These are phyloP conservation scores for Chlamydomonas incerta DNA, from an alignment of 139 green algal species.

Conservation along the genomic window DNA sequence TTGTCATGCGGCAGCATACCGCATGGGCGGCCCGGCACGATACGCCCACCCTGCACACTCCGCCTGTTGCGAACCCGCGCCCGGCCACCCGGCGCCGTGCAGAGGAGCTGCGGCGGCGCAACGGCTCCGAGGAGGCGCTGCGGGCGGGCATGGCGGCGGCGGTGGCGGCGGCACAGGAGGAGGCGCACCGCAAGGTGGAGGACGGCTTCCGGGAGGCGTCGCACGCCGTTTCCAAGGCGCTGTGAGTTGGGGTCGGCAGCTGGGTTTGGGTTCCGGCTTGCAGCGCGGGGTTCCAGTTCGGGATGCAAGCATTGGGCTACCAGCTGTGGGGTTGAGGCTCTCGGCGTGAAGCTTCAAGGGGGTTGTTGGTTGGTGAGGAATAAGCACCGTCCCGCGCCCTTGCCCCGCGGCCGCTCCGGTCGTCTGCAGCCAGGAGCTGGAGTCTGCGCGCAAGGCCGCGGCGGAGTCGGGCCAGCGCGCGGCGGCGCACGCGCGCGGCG, in stretches of 20 bases:
- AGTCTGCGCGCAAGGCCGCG: slow-evolving; percentile 40
- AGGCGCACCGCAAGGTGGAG: slow-evolving; percentile 54
- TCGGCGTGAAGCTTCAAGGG: no score
- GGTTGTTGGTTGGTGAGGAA: no score
- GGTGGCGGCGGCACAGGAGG: slow-evolving; percentile 48
- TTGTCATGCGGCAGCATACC: no score
- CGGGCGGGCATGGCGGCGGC: slow-evolving; percentile 54
- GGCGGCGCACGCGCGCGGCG: not conserved
- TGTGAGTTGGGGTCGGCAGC: slow-evolving; percentile 40
- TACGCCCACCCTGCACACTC: not conserved
- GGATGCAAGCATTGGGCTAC: no score
- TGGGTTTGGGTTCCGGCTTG: no score
- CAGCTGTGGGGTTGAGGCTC: no score
- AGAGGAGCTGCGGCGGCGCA: slow-evolving; percentile 70
- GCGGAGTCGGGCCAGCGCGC: slow-evolving; percentile 34
- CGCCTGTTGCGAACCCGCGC: no score
- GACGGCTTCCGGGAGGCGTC: slow-evolving; percentile 68
- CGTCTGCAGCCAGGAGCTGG: slow-evolving; percentile 50
- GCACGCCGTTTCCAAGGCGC: slow-evolving; percentile 61
- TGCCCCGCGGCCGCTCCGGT: no score
- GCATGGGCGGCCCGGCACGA: no score
- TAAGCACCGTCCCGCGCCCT: no score
- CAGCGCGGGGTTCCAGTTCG: no score
- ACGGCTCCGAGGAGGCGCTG: slow-evolving; percentile 49
- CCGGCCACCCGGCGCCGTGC: no score